Base-by-base conservation (phyloP, 2,329 filamentous ascomycete species). In the Ophiostoma triangulosporum region DNA sequence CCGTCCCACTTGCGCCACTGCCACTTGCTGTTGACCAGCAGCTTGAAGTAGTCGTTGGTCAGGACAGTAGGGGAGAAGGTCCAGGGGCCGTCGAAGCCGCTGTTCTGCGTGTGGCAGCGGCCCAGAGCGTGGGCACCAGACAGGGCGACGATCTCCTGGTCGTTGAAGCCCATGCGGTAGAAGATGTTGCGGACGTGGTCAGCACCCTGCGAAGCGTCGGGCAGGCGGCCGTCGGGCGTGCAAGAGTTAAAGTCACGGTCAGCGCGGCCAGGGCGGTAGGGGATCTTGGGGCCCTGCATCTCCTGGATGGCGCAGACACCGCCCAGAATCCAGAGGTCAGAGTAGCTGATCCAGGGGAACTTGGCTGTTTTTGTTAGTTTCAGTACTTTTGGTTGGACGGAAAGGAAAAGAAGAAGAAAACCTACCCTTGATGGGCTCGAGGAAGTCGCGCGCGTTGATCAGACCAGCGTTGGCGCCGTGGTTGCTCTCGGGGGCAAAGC, bases 321-420 rank as follows among this genome's bases (percentile, higher is more conserved):
- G 52, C 72, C 84, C 54, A 98, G 81, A 57, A 93, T 97, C 93
- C 91, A 97, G 61, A 98, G 84, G 67, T 98, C 91, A 14, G 89
- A 94, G 78, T 96, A 95, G 58, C 78, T 78, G 71, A 97, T 95
- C 93, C 91, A 97, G 51, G 91, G 90, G 78, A 88, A 90, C 70
- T 90, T 82, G 61, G 76, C 78, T 80, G 60, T 58, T 14, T 17
- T 29, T 46, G 43, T 46, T 46, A 46, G 15, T 31, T n/a, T n/a
- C n/a, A n/a, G n/a, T n/a, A n/a, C n/a, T n/a, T n/a, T n/a, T n/a
- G n/a, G n/a, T n/a, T n/a, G n/a, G n/a, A n/a, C n/a, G n/a, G n/a
- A n/a, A n/a, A n/a, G n/a, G 11, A n/a, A 45, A 17, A 36, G 12
- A 20, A 20, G n/a, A 17, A 6, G 15, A 77, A 67, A 67, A 84